Evolutionary conservation across 352 stramenopile species (phyloP), one percentile per base, ranked within the genome.

Genomic region (Globisporangium okanoganense): DNA sequence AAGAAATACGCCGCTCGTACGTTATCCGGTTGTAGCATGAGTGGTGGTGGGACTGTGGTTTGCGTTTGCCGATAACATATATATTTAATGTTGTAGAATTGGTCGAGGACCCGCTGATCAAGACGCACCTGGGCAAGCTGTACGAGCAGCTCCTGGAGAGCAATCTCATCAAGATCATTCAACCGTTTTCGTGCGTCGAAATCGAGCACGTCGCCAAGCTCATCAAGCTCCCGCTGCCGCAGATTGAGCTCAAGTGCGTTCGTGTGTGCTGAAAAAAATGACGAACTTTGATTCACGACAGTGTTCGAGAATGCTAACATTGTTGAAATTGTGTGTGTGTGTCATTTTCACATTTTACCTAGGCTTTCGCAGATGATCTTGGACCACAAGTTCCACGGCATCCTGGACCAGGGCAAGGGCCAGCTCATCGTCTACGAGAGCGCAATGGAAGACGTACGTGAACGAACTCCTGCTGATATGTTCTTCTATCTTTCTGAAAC

Each of bases 361-460:
- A 99, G 99, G 79, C 84, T 99, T 25, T 98, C 92, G 57, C 97
- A 99, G 79, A 99, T 99, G 97, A 99, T 99, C 69, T 74, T 99
- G 64, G 97, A 99, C 82, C 96, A 97, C 66, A 99, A 99, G 72
- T 97, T 99, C 72, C 87, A 96, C 58, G 98, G 97, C 47, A 99
- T 99, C 69, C 79, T 99, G 65, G 97, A 99, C 85, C 97, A 99
- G 75, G 97, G 97, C 56, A 98, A 98, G 70, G 98, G 98, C 29
- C 96, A 99, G 68, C 80, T 99, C n/a, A 97, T 99, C 51, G 92
- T 99, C 51, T 99, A 99, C 75, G 95, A 99, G 64, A 93, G 89
- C 60, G 73, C 79, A 8, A 77, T 87, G 27, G 94, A 97, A 72
- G 96, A 99, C 76, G 81, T 95, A 76, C 79, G 88, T 73, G 85